phyloP scores from a whole-genome alignment of 768 basidiomycete genomes.

The Russula ochroleuca region DNA sequence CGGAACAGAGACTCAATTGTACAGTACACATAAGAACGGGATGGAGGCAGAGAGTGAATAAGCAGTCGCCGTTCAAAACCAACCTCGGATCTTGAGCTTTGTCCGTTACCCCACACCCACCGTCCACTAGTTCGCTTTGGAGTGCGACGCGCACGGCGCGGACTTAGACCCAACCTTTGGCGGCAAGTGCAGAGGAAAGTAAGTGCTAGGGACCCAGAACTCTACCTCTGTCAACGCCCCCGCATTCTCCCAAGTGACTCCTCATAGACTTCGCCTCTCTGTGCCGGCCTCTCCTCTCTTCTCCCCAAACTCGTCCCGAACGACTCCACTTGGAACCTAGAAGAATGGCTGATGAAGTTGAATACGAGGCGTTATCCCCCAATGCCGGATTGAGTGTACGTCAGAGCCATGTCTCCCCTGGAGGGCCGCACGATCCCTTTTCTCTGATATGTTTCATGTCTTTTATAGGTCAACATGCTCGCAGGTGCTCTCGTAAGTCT shows the following conservation, averaged over 20 bases:
- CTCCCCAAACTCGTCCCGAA: background rate
- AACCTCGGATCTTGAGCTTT: background rate
- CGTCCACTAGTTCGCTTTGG: background rate
- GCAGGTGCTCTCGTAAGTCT: conserved; percentile 87
- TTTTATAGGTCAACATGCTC: conserved; percentile 83
- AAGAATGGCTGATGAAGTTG: conserved; percentile 49
- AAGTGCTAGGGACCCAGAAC: background rate
- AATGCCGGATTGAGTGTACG: conserved; percentile 76
- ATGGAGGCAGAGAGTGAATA: background rate
- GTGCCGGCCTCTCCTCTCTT: background rate
- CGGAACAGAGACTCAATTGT: background rate
- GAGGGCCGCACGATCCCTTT: background rate
- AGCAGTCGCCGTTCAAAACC: background rate
- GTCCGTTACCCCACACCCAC: background rate
- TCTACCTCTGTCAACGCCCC: background rate
- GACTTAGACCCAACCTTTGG: background rate
- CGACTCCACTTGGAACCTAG: too few relatives aligned
- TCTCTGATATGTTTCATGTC: conserved; percentile 19
- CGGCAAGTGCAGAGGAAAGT: background rate
- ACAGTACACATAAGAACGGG: background rate
- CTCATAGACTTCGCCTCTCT: background rate
- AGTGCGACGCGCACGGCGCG: background rate
- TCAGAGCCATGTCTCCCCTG: conserved; percentile 13
- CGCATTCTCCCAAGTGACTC: background rate
- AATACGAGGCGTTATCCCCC: conserved; percentile 63